Conservation (phyloP, 208 protist genomes). For the Endotrypanum monterogeii region DNA sequence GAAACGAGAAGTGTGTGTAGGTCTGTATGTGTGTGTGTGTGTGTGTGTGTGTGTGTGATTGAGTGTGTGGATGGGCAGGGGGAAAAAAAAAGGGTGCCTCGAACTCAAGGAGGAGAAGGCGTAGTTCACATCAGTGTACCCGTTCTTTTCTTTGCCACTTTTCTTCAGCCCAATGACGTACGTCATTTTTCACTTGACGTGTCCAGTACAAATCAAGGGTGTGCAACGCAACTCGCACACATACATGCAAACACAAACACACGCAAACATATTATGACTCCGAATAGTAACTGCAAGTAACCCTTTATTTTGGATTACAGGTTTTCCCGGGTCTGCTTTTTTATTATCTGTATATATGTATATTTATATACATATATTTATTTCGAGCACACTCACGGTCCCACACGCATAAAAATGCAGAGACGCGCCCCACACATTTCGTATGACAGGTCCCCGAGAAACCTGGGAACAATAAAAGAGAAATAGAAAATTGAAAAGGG, state of each 20-base stretch:
- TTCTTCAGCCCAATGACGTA: not conserved
- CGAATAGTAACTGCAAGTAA: no score
- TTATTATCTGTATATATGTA: slow-evolving; percentile 6
- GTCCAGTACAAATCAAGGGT: no score
- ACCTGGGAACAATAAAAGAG: not conserved
- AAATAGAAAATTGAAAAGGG: not conserved
- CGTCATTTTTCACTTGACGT: no score
- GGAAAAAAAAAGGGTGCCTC: no score
- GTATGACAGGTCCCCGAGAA: no score
- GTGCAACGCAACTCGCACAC: no score
- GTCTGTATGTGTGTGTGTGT: not conserved
- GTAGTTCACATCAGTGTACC: not conserved
- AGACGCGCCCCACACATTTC: not conserved
- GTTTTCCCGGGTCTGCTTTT: not conserved
- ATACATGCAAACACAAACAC: no score
- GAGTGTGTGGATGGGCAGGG: not conserved
- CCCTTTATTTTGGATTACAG: not conserved
- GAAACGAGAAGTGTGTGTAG: not conserved
- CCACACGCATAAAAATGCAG: not conserved
- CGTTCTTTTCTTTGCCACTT: not conserved
- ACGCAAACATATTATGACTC: no score
- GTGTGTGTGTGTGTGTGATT: not conserved
- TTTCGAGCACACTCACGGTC: not conserved
- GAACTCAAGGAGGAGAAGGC: no score
- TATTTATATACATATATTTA: not conserved